Percentiles rank a stretch among this genome's conserved stretches.
Conservation (phyloP, 2,329 filamentous ascomycete genomes). For the Microdochium trichocladiopsis region DNA sequence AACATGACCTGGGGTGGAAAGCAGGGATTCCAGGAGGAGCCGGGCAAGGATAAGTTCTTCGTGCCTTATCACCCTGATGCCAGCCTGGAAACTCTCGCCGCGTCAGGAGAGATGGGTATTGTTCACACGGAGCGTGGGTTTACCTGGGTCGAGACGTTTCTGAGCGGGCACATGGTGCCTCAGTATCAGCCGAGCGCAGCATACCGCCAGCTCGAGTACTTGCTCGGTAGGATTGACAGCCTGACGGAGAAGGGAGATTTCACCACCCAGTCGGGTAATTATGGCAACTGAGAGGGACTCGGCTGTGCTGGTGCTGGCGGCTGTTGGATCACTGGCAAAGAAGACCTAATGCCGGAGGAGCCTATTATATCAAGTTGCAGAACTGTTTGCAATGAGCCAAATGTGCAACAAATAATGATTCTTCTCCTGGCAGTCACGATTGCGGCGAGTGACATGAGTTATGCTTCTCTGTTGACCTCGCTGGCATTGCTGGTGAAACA, state of each 20-base stretch:
- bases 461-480: no score
- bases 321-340: no score
- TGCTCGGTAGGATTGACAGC: slow-evolving; percentile 57
- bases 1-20: slow-evolving; percentile 71
- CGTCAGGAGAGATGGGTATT: slow-evolving; percentile 58
- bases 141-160: slow-evolving; percentile 56
- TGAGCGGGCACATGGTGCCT: slow-evolving; percentile 57
- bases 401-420: no score
- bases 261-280: not conserved
- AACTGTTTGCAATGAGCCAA: no score
- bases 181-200: slow-evolving; percentile 59
- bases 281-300: not conserved
- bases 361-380: no score
- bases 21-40: slow-evolving; percentile 57
- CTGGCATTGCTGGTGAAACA: no score
- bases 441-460: no score
- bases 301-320: not conserved
- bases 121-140: slow-evolving; percentile 67
- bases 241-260: not conserved
- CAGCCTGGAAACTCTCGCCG: slow-evolving; percentile 36
- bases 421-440: no score
- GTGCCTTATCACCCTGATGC: slow-evolving; percentile 53
- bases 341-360: no score
- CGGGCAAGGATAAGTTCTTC: slow-evolving; percentile 49
- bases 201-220: slow-evolving; percentile 63